Conservation (phyloP, 495 filamentous ascomycete genomes). For the Tetracladium marchalianum region DNA sequence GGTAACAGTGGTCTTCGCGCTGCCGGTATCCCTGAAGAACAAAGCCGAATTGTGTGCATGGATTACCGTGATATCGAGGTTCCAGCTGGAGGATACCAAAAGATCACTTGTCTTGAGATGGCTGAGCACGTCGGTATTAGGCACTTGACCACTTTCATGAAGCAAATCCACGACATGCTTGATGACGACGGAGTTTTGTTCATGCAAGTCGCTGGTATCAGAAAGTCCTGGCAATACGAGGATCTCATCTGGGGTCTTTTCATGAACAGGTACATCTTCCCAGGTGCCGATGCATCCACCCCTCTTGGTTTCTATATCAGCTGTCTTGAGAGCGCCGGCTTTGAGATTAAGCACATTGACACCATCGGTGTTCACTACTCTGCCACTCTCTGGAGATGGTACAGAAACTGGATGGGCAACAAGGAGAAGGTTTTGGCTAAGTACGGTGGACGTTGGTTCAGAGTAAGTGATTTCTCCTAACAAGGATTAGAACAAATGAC, state of each 20-base stretch:
- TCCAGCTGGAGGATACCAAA: conserved; percentile 60
- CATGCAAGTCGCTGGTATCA: conserved; percentile 73
- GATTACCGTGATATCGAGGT: conserved; percentile 77
- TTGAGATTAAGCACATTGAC: conserved; percentile 68
- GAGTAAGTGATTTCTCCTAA: conserved; percentile 48
- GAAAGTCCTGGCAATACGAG: conserved; percentile 82
- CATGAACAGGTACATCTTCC: conserved; percentile 92
- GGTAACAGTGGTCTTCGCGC: conserved; percentile 65
- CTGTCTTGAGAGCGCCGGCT: conserved; percentile 64
- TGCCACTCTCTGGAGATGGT: conserved; percentile 96
- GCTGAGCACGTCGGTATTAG: conserved; percentile 82
- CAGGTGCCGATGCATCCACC: conserved; percentile 75
- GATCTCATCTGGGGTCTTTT: conserved; percentile 81
- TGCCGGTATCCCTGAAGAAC: conserved; percentile 55
- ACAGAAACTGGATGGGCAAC: conserved; percentile 97
- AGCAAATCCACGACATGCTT: conserved; percentile 74
- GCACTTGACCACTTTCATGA: conserved; percentile 56
- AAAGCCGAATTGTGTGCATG: conserved; percentile 70
- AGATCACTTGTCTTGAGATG: conserved; percentile 88
- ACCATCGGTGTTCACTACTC: conserved; percentile 96
- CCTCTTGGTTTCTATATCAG: conserved; percentile 65
- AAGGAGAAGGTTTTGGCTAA: conserved; percentile 88
- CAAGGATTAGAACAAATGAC: background rate
- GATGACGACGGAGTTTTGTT: conserved; percentile 80
- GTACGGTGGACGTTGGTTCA: conserved; percentile 93